Evolutionary conservation across 768 basidiomycete species (phyloP), one percentile per base, ranked within the genome.

Genomic region (Rhizopogon vinicolor): DNA sequence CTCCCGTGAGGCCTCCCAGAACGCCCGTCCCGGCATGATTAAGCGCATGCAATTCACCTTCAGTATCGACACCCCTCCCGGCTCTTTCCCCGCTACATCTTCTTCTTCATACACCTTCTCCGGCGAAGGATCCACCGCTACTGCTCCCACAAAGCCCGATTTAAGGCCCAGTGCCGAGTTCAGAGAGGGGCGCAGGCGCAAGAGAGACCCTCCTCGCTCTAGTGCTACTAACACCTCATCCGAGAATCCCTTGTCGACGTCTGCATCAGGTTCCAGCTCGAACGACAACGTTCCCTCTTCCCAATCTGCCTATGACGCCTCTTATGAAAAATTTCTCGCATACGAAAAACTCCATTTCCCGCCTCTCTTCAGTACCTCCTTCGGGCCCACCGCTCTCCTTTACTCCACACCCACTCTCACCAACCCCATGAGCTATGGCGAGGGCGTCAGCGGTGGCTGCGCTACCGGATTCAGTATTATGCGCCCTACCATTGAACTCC

Each of bases 11-110:
- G 83, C 82, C 12, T 80, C 76, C 61, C 77, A 80, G 62, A 81
- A 84, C 58, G 77, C 81, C 28, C 74, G 76, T 54, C 84, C 85
- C 6, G 89, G 87, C 13, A 86, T 80, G 49, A 88, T 92, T 72
- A 87, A 90, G 61, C 84, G 90, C 44, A 91, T 92, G 89, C 91
- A 93, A 62, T 93, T 91, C 72, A 93, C 90, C 1, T 93, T 93
- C 70, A 86, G 87, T 61, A 33, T 0, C 45, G 22, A 22, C 22
- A 22, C 22, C 22, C 22, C 22, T 22, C 22, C 22, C 22, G 22
- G 22, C 22, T 22, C 22, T 22, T 22, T 22, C 22, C 22, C 22
- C 2, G 22, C 22, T 1, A 22, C 22, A 22, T 22, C 22, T 2
- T 22, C 22, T 22, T 22, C 22, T 22, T 22, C 22, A 22, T 22